Evolutionary conservation across 2,329 filamentous ascomycete species (phyloP).

Genomic region (Trichoderma sp.): DNA sequence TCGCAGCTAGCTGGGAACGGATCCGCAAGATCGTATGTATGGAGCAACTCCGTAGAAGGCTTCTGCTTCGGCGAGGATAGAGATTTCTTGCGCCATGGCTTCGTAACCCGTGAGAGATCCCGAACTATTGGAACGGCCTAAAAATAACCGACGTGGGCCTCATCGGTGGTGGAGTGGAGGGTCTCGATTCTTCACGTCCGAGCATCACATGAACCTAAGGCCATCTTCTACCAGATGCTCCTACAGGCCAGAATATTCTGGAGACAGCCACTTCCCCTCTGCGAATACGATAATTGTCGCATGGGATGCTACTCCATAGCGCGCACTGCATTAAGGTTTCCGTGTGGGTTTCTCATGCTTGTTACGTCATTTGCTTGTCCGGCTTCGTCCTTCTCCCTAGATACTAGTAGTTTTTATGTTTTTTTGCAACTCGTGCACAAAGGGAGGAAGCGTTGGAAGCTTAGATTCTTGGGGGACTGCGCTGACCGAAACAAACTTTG

Average conservation of each 20-base stretch:
- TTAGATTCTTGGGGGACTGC: not conserved
- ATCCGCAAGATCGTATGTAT: not conserved
- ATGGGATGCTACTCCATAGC: conserved; percentile 15
- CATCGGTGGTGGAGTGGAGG: conserved; percentile 8
- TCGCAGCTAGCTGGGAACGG: not conserved
- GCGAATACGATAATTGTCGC: conserved; percentile 16
- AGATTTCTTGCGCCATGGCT: conserved; percentile 11
- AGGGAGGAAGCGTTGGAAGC: not conserved
- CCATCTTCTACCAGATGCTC: conserved; percentile 1
- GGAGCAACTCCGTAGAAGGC: not conserved
- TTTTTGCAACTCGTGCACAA: not conserved
- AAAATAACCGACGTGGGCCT: conserved; percentile 20
- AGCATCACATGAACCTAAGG: conserved; percentile 15
- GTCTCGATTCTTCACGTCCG: not conserved
- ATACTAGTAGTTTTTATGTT: not conserved
- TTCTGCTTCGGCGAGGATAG: not conserved
- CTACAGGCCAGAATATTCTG: conserved; percentile 6
- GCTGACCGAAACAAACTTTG: conserved; percentile 2
- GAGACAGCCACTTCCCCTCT: conserved; percentile 3
- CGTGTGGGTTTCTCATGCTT: not conserved
- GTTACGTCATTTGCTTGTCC: conserved; percentile 11
- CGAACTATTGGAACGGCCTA: conserved; percentile 19
- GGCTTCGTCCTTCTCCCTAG: not conserved
- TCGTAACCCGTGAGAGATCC: conserved; percentile 1
- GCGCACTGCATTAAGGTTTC: conserved; percentile 13